A percentile compares a stretch with the other conserved stretches of the same genome.
phyloP scores from a whole-genome alignment of 768 basidiomycete genomes.

The Multifurca ochricompacta region DNA sequence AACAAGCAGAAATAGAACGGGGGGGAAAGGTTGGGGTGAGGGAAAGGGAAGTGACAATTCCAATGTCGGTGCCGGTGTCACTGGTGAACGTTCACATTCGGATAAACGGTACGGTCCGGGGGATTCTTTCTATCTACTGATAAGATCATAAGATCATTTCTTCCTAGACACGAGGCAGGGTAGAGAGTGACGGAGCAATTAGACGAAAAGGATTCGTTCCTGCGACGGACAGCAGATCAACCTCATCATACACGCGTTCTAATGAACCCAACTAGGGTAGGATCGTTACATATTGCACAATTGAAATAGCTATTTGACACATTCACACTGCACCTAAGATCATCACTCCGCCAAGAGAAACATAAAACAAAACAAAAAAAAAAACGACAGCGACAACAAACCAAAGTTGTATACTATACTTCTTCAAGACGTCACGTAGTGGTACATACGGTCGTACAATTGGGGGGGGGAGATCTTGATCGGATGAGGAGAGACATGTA shows the following conservation, averaged over 20 bases:
- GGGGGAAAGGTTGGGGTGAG: too few species aligned
- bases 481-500: constrained; percentile 13
- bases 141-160: too few species aligned
- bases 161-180: constrained; percentile 4
- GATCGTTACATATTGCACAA: constrained; percentile 9
- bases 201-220: not conserved
- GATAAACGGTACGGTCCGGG: too few species aligned
- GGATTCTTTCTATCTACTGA: too few species aligned
- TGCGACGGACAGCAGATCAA: not conserved
- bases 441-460: constrained; percentile 11
- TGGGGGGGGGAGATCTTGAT: not conserved
- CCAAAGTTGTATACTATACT: constrained; percentile 14
- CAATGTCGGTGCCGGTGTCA: too few species aligned
- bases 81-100: too few species aligned
- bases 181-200: not conserved
- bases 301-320: constrained; percentile 13
- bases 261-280: not conserved
- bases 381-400: not conserved
- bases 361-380: not conserved
- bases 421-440: constrained; percentile 6
- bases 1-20: not conserved
- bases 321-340: constrained; percentile 3
- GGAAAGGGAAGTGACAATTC: too few species aligned
- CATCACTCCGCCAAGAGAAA: constrained; percentile 9
- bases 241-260: not conserved